Base-by-base conservation (phyloP, 768 basidiomycete genomes). In the Mycena olivaceomarginata region DNA sequence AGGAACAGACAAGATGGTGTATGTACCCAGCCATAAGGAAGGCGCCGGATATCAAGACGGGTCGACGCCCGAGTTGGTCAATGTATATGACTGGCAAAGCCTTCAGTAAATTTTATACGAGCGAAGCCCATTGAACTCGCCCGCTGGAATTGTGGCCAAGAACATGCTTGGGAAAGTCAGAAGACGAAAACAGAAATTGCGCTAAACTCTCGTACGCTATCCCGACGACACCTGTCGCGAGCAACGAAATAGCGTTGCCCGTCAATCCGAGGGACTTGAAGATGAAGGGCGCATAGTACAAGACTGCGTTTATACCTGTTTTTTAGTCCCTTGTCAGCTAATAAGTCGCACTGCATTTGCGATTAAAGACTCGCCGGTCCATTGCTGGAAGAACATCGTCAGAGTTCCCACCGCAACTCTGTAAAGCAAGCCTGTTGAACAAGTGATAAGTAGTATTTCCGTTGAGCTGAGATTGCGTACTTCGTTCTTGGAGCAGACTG, bases 311-410 rank as follows among this genome's bases (percentile, higher is more conserved):
- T 80, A 94, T 89, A 76, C 94, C 95, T 41, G 87, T 72, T 39
- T 39, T 31, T 22, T 12, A 57, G 56, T 62, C 16, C 46, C 62
- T 63, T 60, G 15, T 80, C 39, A 63, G 37, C 31, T 60, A 12
- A 46, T 57, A 22, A 16, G 18, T 60, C 59, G 59, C 11, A 16
- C 59, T 7, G 13, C 15, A 57, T 57, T 11, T 18, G 41, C n/a
- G 18, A 15, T 48, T 5, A 6, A 31, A 82, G 85, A 73, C 63
- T 25, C 25, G 20, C 72, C 74, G 83, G 94, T 95, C 94, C 94
- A 95, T 84, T 95, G 94, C 82, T 95, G 95, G 88, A 94, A 95
- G 86, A 93, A 94, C 94, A 93, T 96, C 56, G 87, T 92, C 51
- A 78, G 15, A 7, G 92, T 90, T 37, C 92, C 93, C 62, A 94